Conservation (phyloP, 78 protist species). For the Mastigamoeba balamuthi region DNA sequence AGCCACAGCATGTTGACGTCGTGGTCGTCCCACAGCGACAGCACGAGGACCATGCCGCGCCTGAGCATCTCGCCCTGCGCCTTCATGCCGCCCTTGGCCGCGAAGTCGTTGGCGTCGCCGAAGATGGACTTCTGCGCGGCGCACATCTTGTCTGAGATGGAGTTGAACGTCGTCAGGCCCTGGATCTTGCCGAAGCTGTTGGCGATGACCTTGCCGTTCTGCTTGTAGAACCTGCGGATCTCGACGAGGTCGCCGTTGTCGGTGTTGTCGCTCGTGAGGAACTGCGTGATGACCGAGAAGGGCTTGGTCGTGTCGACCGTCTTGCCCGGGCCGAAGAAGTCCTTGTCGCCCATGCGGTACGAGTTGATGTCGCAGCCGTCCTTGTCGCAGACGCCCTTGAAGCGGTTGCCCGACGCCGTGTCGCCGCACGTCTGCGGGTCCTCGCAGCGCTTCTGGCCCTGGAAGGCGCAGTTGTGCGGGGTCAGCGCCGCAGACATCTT, state of each 20-base stretch:
- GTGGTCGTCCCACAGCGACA: slow-evolving; percentile 63
- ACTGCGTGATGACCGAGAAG: slow-evolving; percentile 58
- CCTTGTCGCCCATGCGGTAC: slow-evolving; percentile 39
- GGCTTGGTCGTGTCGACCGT: slow-evolving; percentile 31
- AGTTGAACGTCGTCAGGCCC: slow-evolving; percentile 6
- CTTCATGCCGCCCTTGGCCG: slow-evolving; percentile 38
- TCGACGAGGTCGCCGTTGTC: slow-evolving; percentile 28
- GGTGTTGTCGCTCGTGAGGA: slow-evolving; percentile 46
- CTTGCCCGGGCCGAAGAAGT: slow-evolving; percentile 36
- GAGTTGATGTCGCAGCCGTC: slow-evolving; percentile 62
- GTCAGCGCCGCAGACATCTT: slow-evolving; percentile 41
- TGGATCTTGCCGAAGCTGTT: not conserved
- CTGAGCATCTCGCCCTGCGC: slow-evolving; percentile 37
- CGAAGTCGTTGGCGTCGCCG: slow-evolving; percentile 25
- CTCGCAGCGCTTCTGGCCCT: slow-evolving; percentile 12
- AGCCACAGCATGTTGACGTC: slow-evolving; percentile 54
- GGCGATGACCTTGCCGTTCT: slow-evolving; percentile 25
- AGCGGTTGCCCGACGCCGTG: slow-evolving; percentile 16
- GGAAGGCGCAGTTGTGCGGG: slow-evolving; percentile 40
- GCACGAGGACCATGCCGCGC: slow-evolving; percentile 51
- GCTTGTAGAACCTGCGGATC: slow-evolving; percentile 49
- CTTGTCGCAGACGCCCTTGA: slow-evolving; percentile 42
- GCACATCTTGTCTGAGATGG: slow-evolving; percentile 30
- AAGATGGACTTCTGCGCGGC: slow-evolving; percentile 1
- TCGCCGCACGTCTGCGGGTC: slow-evolving; percentile 18